Evolutionary conservation across 176 grass and related monocot species (phyloP).

Genomic region (Musa troglodytarum): DNA sequence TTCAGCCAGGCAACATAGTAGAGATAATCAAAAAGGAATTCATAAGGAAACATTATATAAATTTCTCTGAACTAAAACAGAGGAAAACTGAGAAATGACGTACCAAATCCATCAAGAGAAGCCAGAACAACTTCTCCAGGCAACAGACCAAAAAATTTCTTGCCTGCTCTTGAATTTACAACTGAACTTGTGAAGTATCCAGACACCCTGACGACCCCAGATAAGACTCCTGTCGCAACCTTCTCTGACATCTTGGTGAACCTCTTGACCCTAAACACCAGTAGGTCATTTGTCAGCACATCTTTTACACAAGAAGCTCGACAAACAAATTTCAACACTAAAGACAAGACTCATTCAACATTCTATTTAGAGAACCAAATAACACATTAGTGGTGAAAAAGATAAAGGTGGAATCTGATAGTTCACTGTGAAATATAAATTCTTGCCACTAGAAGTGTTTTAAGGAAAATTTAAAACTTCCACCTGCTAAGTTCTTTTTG

Average conservation of each 20-base stretch:
- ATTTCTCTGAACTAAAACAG: neutral
- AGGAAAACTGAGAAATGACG: slow-evolving; percentile 4
- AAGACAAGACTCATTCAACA: neutral
- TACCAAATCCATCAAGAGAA: slow-evolving; percentile 88
- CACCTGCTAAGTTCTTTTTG: too few species aligned
- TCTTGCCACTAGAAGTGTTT: too few species aligned
- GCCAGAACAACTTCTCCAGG: slow-evolving; percentile 86
- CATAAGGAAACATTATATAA: neutral
- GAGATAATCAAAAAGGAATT: neutral
- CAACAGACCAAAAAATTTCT: slow-evolving; percentile 48
- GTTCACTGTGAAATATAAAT: too few species aligned
- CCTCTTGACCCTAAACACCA: slow-evolving; percentile 48
- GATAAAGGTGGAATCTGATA: too few species aligned
- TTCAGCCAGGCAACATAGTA: too few species aligned
- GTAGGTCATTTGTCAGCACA: neutral
- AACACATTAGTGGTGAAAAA: too few species aligned
- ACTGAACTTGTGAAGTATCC: slow-evolving; percentile 57
- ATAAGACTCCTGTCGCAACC: slow-evolving; percentile 68
- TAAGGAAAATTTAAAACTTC: too few species aligned
- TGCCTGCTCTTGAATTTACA: slow-evolving; percentile 66
- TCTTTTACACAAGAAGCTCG: neutral
- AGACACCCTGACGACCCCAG: slow-evolving; percentile 62
- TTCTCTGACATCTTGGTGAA: slow-evolving; percentile 79
- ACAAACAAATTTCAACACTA: neutral
- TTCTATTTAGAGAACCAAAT: too few species aligned